Evolutionary conservation across 495 filamentous ascomycete genomes (phyloP), one percentile per base, ranked within the genome.

Genomic region (Chlorociboria aeruginascens): DNA sequence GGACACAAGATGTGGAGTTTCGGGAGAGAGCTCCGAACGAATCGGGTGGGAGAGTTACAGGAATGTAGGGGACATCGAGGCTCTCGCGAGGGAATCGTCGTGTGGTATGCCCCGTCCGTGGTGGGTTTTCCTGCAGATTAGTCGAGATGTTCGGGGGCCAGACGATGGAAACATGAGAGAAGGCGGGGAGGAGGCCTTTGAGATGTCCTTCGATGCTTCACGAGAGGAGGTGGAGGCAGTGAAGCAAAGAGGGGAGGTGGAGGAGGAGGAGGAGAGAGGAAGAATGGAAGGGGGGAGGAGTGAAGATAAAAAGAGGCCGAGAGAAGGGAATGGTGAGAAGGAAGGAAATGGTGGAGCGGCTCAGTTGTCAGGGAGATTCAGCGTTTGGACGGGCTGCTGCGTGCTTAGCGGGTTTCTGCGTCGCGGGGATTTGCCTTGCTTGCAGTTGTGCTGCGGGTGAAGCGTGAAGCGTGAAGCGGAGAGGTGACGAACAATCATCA

Each of bases 11-110:
- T 17, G 36, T 30, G 3, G 45, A 34, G 6, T 17, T 39, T 13
- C n/a, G n/a, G 42, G 14, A 39, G 38, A 17, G 43, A 50, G 43
- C 16, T 20, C 46, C 45, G 51, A 45, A 34, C 44, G 43, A 28
- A 46, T 42, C 46, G 30, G 29, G 44, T 36, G 25, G 35, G 44
- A 51, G 50, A 51, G 56, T 43, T 59, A 47, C 49, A 51, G 51
- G 52, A 59, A 54, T 58, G 49, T 53, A 50, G 45, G 34, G 56
- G 32, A 56, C 46, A 56, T 56, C 38, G 51, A 51, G 41, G 36
- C 37, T 38, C 39, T n/a, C 7, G 41, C 11, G 32, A 2, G 40
- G 28, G 20, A 4, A 25, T 25, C 30, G 42, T 44, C 8, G 34
- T 46, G 30, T 45, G 43, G 32, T 20, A 38, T 37, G 45, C 16